Conservation (phyloP, 1,284 basidiomycete genomes). For the Marasmius oreades region DNA sequence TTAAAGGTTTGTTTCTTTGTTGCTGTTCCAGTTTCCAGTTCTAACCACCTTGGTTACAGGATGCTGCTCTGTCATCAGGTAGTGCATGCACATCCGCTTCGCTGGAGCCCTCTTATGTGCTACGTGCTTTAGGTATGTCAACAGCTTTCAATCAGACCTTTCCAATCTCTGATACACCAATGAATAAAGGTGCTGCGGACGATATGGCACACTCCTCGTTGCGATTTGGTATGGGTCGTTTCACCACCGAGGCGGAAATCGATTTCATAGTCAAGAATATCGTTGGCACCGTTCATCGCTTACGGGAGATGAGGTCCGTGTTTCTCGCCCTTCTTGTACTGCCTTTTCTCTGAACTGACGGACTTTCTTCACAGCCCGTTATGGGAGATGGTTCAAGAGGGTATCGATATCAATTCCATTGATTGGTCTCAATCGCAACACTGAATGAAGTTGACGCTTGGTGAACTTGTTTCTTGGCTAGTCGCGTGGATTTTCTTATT, state of each 20-base stretch:
- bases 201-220: constrained; percentile 99
- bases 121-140: constrained; percentile 82
- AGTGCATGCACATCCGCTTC: constrained; percentile 99
- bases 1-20: constrained; percentile 73
- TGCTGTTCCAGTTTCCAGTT: neutral
- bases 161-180: too few relatives aligned
- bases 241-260: constrained; percentile 97
- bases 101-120: constrained; percentile 96
- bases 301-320: constrained; percentile 57
- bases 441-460: constrained; percentile 30
- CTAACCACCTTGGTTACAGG: constrained; percentile 41
- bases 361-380: constrained; percentile 56
- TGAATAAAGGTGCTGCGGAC: constrained; percentile 93
- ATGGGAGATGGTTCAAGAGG: constrained; percentile 99
- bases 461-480: neutral
- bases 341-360: constrained; percentile 14
- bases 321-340: constrained; percentile 4
- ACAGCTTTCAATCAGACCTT: constrained; percentile 1
- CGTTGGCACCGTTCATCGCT: constrained; percentile 69
- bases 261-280: constrained; percentile 94
- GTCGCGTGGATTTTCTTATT: too few relatives aligned
- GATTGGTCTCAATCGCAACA: constrained; percentile 83
- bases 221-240: constrained; percentile 96
- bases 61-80: constrained; percentile 96
- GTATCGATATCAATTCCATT: constrained; percentile 91